Evolutionary conservation across 805 yeast species (phyloP), one percentile per base, ranked within the genome.

Genomic region (Kluyveromyces dobzhanskii): DNA sequence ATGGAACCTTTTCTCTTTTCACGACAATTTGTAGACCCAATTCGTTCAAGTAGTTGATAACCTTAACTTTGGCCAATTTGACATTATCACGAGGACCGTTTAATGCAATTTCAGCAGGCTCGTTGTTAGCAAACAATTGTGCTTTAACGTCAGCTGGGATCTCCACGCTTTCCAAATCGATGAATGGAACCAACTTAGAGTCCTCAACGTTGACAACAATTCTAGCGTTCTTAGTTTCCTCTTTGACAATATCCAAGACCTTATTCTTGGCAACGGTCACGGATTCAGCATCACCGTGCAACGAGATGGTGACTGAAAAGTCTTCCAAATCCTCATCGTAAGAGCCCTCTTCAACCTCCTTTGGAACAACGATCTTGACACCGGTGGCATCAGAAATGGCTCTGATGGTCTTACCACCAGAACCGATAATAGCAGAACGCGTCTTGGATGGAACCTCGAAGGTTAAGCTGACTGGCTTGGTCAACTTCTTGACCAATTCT

Each of bases 251-350:
- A 16, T 73, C 76, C 53, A 75, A 49, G 47, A 90, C 86, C 55
- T 70, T 76, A 26, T 65, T 59, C 54, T 80, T 80, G 23, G 97
- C 96, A 36, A 71, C 70, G 46, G 70, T 73, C 49, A 84, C 83
- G 40, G 95, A 87, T 56, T 84, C 94, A 44, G 75, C 71, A 55
- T 87, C 94, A 64, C 97, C 97, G 44, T 76, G 81, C 40, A 88
- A 66, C 19, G 76, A 64, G 39, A 88, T 80, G 25, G 68, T 66
- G 24, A 82, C 69, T n/a, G 73, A 57, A 35, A 68, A 75, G 27
- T 80, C 80, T 51, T 74, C 75, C 37, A 76, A 59, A 46, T 79
- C 85, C 24, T 73, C 79, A 40, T 68, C 75, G 27, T 57, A 68
- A 29, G 69, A 63, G 32, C 59, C 61, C 19, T 61, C 60, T 21